Percentiles rank a stretch among this genome's conserved stretches.
These are phyloP conservation scores for Fusarium robinianum DNA, from an alignment of 2,329 filamentous ascomycete genomes.

Conservation along the genomic window DNA sequence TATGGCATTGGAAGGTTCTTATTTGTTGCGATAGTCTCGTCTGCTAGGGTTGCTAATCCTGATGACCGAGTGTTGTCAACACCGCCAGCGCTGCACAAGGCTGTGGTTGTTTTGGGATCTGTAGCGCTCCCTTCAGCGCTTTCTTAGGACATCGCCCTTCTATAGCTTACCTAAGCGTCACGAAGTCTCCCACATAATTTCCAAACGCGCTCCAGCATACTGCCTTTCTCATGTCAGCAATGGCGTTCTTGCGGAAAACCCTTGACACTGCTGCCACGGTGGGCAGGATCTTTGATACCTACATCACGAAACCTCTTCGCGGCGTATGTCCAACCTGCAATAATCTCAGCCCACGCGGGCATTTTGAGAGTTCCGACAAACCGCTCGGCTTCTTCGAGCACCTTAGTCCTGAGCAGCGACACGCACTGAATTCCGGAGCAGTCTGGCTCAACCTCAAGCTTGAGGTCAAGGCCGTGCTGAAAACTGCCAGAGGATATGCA, in stretches of 20 bases:
- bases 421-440: not conserved
- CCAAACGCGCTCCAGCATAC: too few species aligned
- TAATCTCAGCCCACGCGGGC: conserved; percentile 6
- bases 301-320: conserved; percentile 1
- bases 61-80: too few species aligned
- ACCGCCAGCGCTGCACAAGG: too few species aligned
- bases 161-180: too few species aligned
- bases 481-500: not conserved
- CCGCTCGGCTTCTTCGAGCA: conserved; percentile 1
- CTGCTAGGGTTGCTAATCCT: too few species aligned
- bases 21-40: too few species aligned
- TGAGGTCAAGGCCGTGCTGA: not conserved
- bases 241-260: conserved; percentile 2
- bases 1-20: too few species aligned
- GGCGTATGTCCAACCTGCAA: conserved; percentile 1
- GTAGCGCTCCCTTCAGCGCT: too few species aligned
- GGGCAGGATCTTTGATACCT: not conserved
- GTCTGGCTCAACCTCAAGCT: conserved; percentile 3
- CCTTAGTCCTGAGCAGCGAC: not conserved
- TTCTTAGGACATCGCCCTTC: too few species aligned
- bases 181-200: too few species aligned
- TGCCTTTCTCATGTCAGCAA: too few species aligned
- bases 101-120: too few species aligned
- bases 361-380: conserved; percentile 3
- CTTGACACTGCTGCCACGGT: conserved; percentile 1